Percentiles rank a stretch among this genome's conserved stretches.
These are phyloP conservation scores for Beauveria pseudobassiana DNA, from an alignment of 2,329 filamentous ascomycete genomes.

Conservation along the genomic window DNA sequence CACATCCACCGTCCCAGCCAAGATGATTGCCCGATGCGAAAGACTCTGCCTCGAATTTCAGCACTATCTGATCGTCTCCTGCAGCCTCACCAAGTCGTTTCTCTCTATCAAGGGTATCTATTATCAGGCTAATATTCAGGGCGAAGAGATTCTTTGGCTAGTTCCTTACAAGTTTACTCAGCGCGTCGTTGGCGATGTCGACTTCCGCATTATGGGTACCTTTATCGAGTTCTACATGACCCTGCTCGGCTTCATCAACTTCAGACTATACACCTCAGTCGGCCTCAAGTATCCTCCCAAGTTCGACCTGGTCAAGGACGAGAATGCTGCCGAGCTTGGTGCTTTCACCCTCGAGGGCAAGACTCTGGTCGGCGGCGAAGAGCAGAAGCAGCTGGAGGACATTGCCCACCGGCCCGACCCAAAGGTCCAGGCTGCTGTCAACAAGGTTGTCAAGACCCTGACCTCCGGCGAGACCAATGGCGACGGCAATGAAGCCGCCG, in stretches of 20 bases:
- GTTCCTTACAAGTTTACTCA: slow-evolving; percentile 98
- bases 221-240: slow-evolving; percentile 99
- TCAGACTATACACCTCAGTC: slow-evolving; percentile 81
- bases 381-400: slow-evolving; percentile 43
- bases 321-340: slow-evolving; percentile 79
- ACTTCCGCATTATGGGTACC: slow-evolving; percentile 98
- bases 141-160: slow-evolving; percentile 93
- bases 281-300: slow-evolving; percentile 94
- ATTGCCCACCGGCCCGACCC: slow-evolving; percentile 48
- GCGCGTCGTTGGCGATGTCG: slow-evolving; percentile 84
- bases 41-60: slow-evolving; percentile 91
- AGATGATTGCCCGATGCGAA: slow-evolving; percentile 94
- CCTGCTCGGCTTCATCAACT: slow-evolving; percentile 91
- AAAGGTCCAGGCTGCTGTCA: slow-evolving; percentile 56
- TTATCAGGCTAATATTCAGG: slow-evolving; percentile 95
- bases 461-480: slow-evolving; percentile 43
- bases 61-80: slow-evolving; percentile 90
- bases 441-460: slow-evolving; percentile 62
- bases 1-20: slow-evolving; percentile 79
- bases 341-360: slow-evolving; percentile 82
- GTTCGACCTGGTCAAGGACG: slow-evolving; percentile 81
- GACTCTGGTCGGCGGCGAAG: slow-evolving; percentile 49
- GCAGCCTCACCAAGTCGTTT: slow-evolving; percentile 91
- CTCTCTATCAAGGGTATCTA: slow-evolving; percentile 99
- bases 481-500: slow-evolving; percentile 19